Base-by-base conservation (phyloP, 768 basidiomycete genomes). In the Trametes elegans region DNA sequence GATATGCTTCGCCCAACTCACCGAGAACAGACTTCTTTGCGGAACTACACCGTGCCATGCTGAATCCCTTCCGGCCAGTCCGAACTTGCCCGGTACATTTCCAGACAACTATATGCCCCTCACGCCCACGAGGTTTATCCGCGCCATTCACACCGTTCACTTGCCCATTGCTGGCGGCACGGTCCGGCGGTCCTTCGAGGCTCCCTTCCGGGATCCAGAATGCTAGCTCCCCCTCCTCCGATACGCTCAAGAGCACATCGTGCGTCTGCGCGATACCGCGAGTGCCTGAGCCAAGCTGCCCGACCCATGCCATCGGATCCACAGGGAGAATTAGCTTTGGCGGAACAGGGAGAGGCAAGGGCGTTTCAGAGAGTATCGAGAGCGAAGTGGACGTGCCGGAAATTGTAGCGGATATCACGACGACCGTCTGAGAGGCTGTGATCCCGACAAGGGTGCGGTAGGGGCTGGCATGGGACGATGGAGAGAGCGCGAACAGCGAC, bases 21-120 rank as follows among this genome's bases (percentile, higher is more conserved):
- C 94, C 83, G 55, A 98, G 74, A 6, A 86, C 93, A 4, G 94
- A 91, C 71, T 96, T 96, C 70, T 93, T 93, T 10, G 88, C 85
- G 7, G 92, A 91, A 68, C 92, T 96, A 67, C 93, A 96, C 36
- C 87, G 77, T 14, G 87, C 93, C 68, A 81, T 85, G 55, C 74
- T 76, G 50, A 95, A 81, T 2, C 76, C 78, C 40, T 68, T 78
- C 53, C 85, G 78, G 0, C 82, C 84, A 10, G 94, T 96, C 55
- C 78, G 79, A 5, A 96, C 88, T 49, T 70, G 79, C 8, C 92
- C 87, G 19, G 88, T 88, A 59, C 83, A 83, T 61, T 73, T 77
- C 88, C 89, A 90, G 23, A 41, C 40, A 13, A 49, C 34, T 3
- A 31, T 21, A 44, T 28, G 34, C 38, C 34, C 46, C 29, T 49